These are phyloP conservation scores for Adiantum capillusveneris DNA, from an alignment of 75 land plant genomes.

Conservation along the genomic window DNA sequence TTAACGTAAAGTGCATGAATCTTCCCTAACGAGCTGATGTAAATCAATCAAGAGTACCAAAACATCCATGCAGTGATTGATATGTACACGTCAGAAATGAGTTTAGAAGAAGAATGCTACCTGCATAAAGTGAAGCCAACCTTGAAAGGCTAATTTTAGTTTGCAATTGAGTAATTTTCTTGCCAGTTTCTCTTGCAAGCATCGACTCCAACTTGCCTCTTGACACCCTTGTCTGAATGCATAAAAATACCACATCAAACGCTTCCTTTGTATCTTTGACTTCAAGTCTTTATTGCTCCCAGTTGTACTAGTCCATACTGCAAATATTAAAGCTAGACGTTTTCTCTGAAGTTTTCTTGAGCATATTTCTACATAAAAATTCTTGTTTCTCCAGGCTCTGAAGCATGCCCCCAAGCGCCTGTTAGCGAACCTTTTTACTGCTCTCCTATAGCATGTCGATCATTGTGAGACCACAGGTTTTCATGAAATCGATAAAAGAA, in stretches of 20 bases:
- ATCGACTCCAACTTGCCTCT: conserved; percentile 4
- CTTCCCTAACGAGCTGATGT: too few species aligned
- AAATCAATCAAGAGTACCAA: too few species aligned
- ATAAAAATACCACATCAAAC: conserved; percentile 4
- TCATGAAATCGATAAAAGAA: too few species aligned
- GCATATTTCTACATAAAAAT: background rate
- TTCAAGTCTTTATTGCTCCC: background rate
- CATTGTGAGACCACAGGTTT: background rate
- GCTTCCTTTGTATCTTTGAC: background rate
- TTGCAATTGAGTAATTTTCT: background rate
- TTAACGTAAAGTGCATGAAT: too few species aligned
- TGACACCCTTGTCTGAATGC: conserved; percentile 6
- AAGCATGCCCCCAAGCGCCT: background rate
- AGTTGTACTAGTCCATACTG: conserved; percentile 1
- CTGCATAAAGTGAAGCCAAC: conserved; percentile 31
- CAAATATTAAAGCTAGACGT: background rate
- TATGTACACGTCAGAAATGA: too few species aligned
- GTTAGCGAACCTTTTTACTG: background rate
- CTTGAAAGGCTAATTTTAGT: conserved; percentile 12
- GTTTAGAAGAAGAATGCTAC: conserved; percentile 10
- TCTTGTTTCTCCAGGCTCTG: conserved; percentile 1
- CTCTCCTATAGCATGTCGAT: background rate
- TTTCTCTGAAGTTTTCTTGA: background rate
- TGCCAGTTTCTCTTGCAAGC: background rate
- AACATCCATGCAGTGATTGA: too few species aligned